Base-by-base conservation (phyloP, 2,329 filamentous ascomycete genomes). In the Ophiocordyceps camponoti-leonardi region DNA sequence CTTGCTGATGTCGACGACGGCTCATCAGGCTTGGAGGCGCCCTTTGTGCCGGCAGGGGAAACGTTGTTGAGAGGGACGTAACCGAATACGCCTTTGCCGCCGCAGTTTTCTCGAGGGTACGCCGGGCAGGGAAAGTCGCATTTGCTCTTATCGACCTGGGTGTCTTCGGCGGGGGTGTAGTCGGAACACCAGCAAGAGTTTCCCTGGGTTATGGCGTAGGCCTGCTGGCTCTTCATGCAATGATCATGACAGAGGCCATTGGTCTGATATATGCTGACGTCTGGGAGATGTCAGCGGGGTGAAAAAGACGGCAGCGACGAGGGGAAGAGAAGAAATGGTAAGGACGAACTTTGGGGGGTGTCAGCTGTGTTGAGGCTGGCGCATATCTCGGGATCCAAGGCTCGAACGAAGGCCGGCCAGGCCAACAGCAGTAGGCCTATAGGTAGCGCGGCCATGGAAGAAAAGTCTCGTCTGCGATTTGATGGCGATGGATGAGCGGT, bases 151-250 rank as follows among this genome's bases (percentile, higher is more conserved):
- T 63, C 55, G 44, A 68, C 63, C 46, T 67, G 58, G 30, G 57
- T 58, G 19, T 55, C 56, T 30, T 63, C 50, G 44, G 66, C 65
- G 10, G 84, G 84, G 2, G 69, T 68, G 54, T 79, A 79, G 57
- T 86, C 72, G 35, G 81, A 80, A 58, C 84, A 90, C 82, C 82
- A 90, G 58, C 84, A 90, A 44, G 69, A 61, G 30, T 75, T 66
- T 16, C 62, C 69, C 53, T 85, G 73, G 1, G 87, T 65, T 43
- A 90, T 67, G 51, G 81, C 82, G 49, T 80, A 84, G 37, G 83
- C 81, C 51, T 69, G 83, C 16, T 67, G 53, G 19, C 57, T 54
- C 26, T 31, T 30, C 23, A 61, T 53, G 61, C 84, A 90, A 43
- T 69, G 69, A 43, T 73, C 64, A 44, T 67, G 63, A 57, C 84